Evolutionary conservation across 306 rosid species (phyloP).

Genomic region (Medicago ruthenica): DNA sequence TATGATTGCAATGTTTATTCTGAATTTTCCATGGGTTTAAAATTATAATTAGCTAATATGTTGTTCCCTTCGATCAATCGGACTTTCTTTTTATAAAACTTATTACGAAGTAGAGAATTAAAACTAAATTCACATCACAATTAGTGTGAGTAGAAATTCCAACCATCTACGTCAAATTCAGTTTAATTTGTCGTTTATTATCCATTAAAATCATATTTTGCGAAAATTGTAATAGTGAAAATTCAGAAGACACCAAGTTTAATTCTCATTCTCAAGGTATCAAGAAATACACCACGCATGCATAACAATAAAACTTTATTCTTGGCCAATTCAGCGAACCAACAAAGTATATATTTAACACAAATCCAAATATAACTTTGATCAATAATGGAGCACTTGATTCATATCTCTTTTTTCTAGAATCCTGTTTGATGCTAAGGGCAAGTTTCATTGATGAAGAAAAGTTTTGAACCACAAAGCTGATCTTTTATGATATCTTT

Average conservation of each 20-base stretch:
- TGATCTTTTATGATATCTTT: conserved; percentile 60
- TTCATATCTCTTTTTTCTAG: background rate
- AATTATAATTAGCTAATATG: background rate
- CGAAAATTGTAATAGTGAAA: too few relatives aligned
- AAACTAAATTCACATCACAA: too few relatives aligned
- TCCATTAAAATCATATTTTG: too few relatives aligned
- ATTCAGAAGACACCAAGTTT: too few relatives aligned
- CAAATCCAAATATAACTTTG: background rate
- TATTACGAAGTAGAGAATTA: too few relatives aligned
- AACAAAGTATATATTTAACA: conserved; percentile 11
- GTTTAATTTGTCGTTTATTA: too few relatives aligned
- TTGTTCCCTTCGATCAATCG: too few relatives aligned
- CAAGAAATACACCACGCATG: background rate
- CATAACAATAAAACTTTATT: background rate
- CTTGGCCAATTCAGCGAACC: background rate
- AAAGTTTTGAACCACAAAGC: conserved; percentile 68
- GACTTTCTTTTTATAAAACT: too few relatives aligned
- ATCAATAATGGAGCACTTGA: conserved; percentile 14
- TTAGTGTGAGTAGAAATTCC: too few relatives aligned
- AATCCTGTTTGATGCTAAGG: background rate
- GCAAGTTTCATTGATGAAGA: conserved; percentile 44
- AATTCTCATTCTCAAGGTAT: too few relatives aligned
- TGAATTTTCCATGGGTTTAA: too few relatives aligned
- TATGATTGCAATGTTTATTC: background rate
- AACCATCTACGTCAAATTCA: too few relatives aligned